phyloP scores from a whole-genome alignment of 495 filamentous ascomycete genomes.

The Xylaria intraflava region DNA sequence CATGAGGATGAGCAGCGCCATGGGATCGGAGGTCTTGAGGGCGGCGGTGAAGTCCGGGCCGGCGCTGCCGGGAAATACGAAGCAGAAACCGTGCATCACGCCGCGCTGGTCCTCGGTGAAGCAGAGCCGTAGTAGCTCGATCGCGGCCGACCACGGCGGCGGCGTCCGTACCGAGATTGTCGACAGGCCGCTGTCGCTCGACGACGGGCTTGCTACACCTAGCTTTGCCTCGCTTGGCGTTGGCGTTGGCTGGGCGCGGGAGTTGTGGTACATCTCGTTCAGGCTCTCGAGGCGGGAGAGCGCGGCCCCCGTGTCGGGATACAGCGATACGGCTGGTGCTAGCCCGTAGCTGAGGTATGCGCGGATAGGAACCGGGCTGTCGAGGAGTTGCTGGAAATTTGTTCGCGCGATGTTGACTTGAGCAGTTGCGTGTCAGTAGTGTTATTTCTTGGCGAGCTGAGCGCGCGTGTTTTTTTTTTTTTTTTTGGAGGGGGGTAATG shows the following conservation, averaged over 20 bases:
- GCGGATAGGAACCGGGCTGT: slow-evolving; percentile 21
- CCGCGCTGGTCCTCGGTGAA: slow-evolving; percentile 25
- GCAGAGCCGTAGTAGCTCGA: slow-evolving; percentile 15
- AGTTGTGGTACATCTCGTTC: slow-evolving; percentile 15
- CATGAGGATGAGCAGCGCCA: slow-evolving; percentile 28
- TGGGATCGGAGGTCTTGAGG: slow-evolving; percentile 23
- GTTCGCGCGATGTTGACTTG: slow-evolving; percentile 17
- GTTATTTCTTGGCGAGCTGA: neutral
- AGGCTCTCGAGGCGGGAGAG: slow-evolving; percentile 16
- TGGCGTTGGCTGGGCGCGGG: neutral
- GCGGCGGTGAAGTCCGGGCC: slow-evolving; percentile 24
- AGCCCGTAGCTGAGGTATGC: slow-evolving; percentile 14
- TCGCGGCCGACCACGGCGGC: slow-evolving; percentile 3
- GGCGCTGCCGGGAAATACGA: slow-evolving; percentile 18
- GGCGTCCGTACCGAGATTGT: neutral
- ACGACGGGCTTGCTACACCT: slow-evolving; percentile 1
- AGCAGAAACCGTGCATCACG: slow-evolving; percentile 18
- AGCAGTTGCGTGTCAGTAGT: neutral
- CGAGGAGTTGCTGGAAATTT: slow-evolving; percentile 22
- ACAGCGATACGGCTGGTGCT: slow-evolving; percentile 17
- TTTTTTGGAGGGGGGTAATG: neutral
- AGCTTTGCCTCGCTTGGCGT: slow-evolving; percentile 4
- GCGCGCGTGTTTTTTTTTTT: too few species aligned
- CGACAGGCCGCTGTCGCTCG: slow-evolving; percentile 5
- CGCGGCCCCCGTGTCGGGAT: slow-evolving; percentile 14